Percentiles rank a stretch among this genome's conserved stretches.
phyloP scores from a whole-genome alignment of 495 filamentous ascomycete species.

The Aspergillus incahuasiensis region DNA sequence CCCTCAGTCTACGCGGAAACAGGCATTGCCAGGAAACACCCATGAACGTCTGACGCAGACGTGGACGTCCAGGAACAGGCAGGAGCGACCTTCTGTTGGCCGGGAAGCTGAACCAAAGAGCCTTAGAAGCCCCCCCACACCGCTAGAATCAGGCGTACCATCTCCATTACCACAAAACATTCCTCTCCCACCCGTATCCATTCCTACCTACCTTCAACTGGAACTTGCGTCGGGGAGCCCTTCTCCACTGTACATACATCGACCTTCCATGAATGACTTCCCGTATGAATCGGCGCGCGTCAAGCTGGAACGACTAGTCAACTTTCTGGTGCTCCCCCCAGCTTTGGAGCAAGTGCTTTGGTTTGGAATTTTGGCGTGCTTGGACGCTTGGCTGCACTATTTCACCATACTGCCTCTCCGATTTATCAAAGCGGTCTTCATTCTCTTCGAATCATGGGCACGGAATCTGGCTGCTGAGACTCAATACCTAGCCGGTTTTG shows the following conservation, averaged over 20 bases:
- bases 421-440: slow-evolving; percentile 75
- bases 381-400: slow-evolving; percentile 96
- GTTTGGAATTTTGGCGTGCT: slow-evolving; percentile 84
- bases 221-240: slow-evolving; percentile 78
- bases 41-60: slow-evolving; percentile 38
- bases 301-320: slow-evolving; percentile 88
- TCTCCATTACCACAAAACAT: slow-evolving; percentile 68
- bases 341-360: slow-evolving; percentile 79
- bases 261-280: slow-evolving; percentile 64
- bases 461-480: slow-evolving; percentile 60
- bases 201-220: slow-evolving; percentile 83
- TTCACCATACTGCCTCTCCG: slow-evolving; percentile 92
- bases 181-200: slow-evolving; percentile 77
- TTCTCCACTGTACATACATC: slow-evolving; percentile 84
- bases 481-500: slow-evolving; percentile 62
- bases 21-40: slow-evolving; percentile 14
- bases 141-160: slow-evolving; percentile 40
- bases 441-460: slow-evolving; percentile 70
- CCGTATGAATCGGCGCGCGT: slow-evolving; percentile 96
- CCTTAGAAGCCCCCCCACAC: slow-evolving; percentile 23
- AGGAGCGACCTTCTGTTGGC: slow-evolving; percentile 26
- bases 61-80: slow-evolving; percentile 35
- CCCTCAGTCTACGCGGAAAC: slow-evolving; percentile 26
- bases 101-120: slow-evolving; percentile 40
- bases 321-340: slow-evolving; percentile 77